Evolutionary conservation across 768 basidiomycete genomes (phyloP).

Genomic region (Tulasnella sp.): DNA sequence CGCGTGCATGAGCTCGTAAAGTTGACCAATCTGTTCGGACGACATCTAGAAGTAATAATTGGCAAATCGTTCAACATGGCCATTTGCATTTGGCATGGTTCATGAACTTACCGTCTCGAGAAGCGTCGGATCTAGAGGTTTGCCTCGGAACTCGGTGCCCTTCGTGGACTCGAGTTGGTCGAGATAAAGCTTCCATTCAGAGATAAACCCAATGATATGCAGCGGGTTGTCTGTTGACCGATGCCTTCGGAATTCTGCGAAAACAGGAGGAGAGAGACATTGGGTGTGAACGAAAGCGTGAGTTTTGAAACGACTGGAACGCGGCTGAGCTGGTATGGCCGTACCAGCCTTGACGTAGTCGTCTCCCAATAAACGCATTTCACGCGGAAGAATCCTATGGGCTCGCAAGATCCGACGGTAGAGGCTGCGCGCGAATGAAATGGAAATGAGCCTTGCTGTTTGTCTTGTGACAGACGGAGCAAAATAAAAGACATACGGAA

Average conservation of each 20-base stretch:
- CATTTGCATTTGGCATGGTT: neutral
- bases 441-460: neutral
- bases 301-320: neutral
- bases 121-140: conserved; percentile 57
- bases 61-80: neutral
- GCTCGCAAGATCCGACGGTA: conserved; percentile 75
- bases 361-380: conserved; percentile 81
- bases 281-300: neutral
- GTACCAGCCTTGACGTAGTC: conserved; percentile 74
- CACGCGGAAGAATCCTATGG: conserved; percentile 60
- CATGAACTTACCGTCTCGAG: conserved; percentile 59
- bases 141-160: conserved; percentile 46
- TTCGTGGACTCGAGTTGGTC: conserved; percentile 53
- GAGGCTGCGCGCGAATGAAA: conserved; percentile 41
- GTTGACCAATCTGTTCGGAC: conserved; percentile 79
- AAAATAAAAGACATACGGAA: conserved; percentile 50
- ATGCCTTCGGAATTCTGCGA: conserved; percentile 78
- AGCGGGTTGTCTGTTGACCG: conserved; percentile 71
- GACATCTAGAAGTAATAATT: conserved; percentile 61
- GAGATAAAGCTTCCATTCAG: conserved; percentile 92
- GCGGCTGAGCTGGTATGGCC: conserved; percentile 18
- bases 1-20: conserved; percentile 91
- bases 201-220: conserved; percentile 89
- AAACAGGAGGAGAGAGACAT: neutral
- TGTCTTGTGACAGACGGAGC: too few relatives aligned